These are phyloP conservation scores for Emericellopsis cladophorae DNA, from an alignment of 2,329 filamentous ascomycete species.

Conservation along the genomic window DNA sequence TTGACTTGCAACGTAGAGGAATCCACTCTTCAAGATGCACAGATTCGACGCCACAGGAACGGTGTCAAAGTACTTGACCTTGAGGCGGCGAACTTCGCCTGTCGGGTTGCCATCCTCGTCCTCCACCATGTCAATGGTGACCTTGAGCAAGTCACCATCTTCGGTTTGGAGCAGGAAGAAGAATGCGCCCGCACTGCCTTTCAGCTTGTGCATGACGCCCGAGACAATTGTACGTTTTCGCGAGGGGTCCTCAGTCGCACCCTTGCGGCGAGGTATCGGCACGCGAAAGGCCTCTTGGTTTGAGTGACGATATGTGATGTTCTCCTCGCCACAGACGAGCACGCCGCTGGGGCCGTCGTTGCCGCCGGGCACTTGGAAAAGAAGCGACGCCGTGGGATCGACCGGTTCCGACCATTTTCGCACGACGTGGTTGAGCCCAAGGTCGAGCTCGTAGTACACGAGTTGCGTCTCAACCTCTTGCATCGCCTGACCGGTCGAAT, in stretches of 20 bases:
- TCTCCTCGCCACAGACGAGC: constrained; percentile 87
- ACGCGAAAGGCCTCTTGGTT: constrained; percentile 85
- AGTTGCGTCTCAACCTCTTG: constrained; percentile 78
- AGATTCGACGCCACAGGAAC: constrained; percentile 79
- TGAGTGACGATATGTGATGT: constrained; percentile 91
- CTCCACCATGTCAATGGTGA: constrained; percentile 82
- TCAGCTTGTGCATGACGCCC: constrained; percentile 96
- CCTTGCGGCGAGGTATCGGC: constrained; percentile 74
- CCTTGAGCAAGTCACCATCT: constrained; percentile 96
- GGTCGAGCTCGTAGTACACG: constrained; percentile 94
- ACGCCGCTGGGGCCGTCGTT: constrained; percentile 91
- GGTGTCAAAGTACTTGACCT: constrained; percentile 97
- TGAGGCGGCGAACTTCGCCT: constrained; percentile 69
- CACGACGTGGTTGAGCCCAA: constrained; percentile 94
- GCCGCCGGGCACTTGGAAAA: constrained; percentile 93
- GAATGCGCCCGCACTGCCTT: constrained; percentile 70
- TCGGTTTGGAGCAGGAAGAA: constrained; percentile 95
- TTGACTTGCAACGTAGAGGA: constrained; percentile 84
- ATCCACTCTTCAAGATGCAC: constrained; percentile 90
- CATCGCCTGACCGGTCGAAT: constrained; percentile 72
- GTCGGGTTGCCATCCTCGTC: constrained; percentile 67
- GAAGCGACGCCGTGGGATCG: constrained; percentile 73
- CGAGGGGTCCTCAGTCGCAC: constrained; percentile 82
- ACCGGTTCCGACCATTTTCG: constrained; percentile 93
- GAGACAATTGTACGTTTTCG: constrained; percentile 78